Evolutionary conservation across 148 eudicot genomes (phyloP).

Genomic region (Fagopyrum homotropicum): DNA sequence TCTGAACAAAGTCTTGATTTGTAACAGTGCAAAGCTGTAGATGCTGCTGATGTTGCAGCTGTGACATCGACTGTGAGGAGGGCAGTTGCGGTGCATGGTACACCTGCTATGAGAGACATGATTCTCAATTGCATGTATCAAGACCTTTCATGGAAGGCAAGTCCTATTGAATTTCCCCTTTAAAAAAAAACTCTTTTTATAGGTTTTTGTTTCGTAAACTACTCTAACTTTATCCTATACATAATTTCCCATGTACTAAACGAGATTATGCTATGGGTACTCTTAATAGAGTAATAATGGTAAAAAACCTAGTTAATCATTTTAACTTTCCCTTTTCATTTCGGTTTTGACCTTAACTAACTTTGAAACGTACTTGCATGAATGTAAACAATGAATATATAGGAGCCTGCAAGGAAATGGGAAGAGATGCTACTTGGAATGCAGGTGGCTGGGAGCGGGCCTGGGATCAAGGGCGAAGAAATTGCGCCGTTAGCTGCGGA

Average conservation of each 20-base stretch:
- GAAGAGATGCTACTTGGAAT: conserved; percentile 27
- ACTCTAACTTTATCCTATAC: too few species aligned
- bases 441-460: conserved; percentile 20
- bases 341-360: neutral
- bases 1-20: too few species aligned
- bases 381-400: neutral
- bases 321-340: too few species aligned
- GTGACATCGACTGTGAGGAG: conserved; percentile 24
- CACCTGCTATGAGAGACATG: conserved; percentile 25
- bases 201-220: too few species aligned
- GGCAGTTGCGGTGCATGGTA: conserved; percentile 20
- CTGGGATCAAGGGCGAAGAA: conserved; percentile 23
- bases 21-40: conserved; percentile 24
- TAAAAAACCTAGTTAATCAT: too few species aligned
- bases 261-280: too few species aligned
- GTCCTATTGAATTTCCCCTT: neutral
- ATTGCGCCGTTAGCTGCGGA: conserved; percentile 25
- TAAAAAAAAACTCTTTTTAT: too few species aligned
- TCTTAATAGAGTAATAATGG: too few species aligned
- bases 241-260: too few species aligned
- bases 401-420: conserved; percentile 42
- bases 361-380: neutral
- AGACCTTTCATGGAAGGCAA: conserved; percentile 32
- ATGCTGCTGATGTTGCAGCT: conserved; percentile 28
- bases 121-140: conserved; percentile 35